Base-by-base conservation (phyloP, 2,329 filamentous ascomycete species). In the Nannizziopsis barbatae region DNA sequence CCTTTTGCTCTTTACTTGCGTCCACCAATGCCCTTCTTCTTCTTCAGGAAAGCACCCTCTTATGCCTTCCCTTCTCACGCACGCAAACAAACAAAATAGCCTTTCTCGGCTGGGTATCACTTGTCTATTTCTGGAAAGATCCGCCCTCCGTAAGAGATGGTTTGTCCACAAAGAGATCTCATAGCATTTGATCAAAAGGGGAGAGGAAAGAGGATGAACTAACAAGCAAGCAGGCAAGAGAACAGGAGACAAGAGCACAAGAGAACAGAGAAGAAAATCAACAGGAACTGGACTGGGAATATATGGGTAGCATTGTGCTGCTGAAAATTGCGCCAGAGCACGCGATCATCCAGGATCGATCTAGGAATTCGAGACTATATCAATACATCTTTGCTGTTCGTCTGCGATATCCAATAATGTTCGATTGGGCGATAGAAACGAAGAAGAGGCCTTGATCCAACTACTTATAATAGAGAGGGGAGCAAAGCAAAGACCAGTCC, bases 161-260 rank as follows among this genome's bases (percentile, higher is more conserved):
- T 11, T 17, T 27, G 22, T 27, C 22, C 22, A 15, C 17, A 41
- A 27, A 17, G 6, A 33, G 36, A 30, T 20, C 12, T 47, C 45
- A 47, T 47, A 40, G 45, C 45, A 47, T 11, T 39, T 7, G 22
- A 41, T 41, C 30, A 47, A 5, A 8, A 15, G 8, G 10, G 40
- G 17, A 32, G 12, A 14, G 20, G 18, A 30, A 46, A 46, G n/a
- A n/a, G n/a, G n/a, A n/a, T n/a, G n/a, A n/a, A n/a, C n/a, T 5
- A 46, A 18, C 27, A 20, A 46, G 32, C n/a, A 18, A 40, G 15
- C 20, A 6, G 15, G 18, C 11, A 5, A 22, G 14, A 17, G 12
- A 39, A 37, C 31, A 27, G 20, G 42, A 35, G 27, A 11, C 14
- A 20, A 27, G 17, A 45, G 32, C 10, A n/a, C 10, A 37, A 1